Percentiles rank a stretch among this genome's conserved stretches.
phyloP scores from a whole-genome alignment of 352 stramenopile species.

The Peronospora destructor region DNA sequence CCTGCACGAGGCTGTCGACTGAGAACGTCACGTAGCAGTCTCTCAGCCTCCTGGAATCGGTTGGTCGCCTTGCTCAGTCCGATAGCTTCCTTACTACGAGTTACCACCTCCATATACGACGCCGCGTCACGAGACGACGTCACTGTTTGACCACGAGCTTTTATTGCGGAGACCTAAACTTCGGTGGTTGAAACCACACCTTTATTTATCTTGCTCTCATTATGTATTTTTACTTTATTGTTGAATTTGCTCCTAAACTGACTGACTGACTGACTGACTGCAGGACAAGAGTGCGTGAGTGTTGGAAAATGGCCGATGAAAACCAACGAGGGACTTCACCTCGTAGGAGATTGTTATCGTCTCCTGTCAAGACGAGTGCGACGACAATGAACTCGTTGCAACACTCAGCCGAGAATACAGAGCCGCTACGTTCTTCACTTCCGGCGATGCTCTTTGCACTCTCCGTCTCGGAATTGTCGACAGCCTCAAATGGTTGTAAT shows the following conservation, averaged over 20 bases:
- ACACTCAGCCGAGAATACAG: not conserved
- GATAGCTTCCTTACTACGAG: conserved; percentile 38
- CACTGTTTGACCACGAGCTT: not conserved
- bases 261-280: no score
- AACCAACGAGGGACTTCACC: no score
- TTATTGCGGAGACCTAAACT: no score
- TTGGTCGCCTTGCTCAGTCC: conserved; percentile 34
- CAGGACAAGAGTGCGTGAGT: no score
- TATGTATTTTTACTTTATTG: conserved; percentile 1
- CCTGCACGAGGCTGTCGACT: conserved; percentile 36
- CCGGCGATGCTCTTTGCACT: conserved; percentile 1
- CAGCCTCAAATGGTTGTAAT: not conserved
- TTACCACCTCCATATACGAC: conserved; percentile 44
- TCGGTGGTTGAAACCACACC: not conserved
- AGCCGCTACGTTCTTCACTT: conserved; percentile 2
- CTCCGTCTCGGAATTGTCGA: no score
- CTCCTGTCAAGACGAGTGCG: conserved; percentile 4
- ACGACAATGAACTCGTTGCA: not conserved
- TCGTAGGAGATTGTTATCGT: no score
- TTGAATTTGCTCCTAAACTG: no score
- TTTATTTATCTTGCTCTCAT: conserved; percentile 5
- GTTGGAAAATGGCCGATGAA: no score
- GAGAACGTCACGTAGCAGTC: conserved; percentile 41
- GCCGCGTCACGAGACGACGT: conserved; percentile 23
- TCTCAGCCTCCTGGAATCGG: conserved; percentile 37